Percentiles rank a stretch among this genome's conserved stretches.
phyloP scores from a whole-genome alignment of 306 rosid species.

The Canavalia ensiformis region DNA sequence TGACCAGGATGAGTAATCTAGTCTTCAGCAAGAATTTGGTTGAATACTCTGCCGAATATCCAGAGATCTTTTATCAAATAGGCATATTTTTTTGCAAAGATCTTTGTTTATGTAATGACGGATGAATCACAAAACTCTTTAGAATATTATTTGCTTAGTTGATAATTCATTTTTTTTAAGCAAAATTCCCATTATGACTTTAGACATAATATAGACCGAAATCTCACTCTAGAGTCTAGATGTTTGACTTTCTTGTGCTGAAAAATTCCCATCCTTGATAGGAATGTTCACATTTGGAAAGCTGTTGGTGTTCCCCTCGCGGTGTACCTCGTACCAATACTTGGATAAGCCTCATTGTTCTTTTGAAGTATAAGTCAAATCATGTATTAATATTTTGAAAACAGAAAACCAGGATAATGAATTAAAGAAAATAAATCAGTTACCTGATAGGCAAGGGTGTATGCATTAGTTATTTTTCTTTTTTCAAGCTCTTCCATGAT shows the following conservation, averaged over 20 bases:
- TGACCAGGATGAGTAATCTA: conserved; percentile 16
- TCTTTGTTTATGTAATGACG: conserved; percentile 26
- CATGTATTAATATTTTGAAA: conserved; percentile 25
- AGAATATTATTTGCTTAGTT: conserved; percentile 24
- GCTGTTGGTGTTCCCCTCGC: not conserved
- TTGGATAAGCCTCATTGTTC: not conserved
- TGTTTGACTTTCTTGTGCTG: conserved; percentile 2
- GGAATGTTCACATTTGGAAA: not conserved
- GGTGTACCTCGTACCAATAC: conserved; percentile 6
- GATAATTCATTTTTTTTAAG: conserved; percentile 27
- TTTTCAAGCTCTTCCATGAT: conserved; percentile 93
- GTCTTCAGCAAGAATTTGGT: conserved; percentile 17
- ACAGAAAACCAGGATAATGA: conserved; percentile 27
- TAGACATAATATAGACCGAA: conserved; percentile 26
- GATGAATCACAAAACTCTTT: not conserved
- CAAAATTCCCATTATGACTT: conserved; percentile 21
- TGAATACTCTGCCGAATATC: not conserved
- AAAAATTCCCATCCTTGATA: conserved; percentile 28
- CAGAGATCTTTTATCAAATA: not conserved
- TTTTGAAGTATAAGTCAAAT: conserved; percentile 15
- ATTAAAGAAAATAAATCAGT: not conserved
- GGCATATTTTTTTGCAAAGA: conserved; percentile 29
- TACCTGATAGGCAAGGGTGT: conserved; percentile 97
- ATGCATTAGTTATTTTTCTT: conserved; percentile 75
- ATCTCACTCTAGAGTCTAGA: conserved; percentile 1